Conservation (phyloP, 2,329 filamentous ascomycete genomes). For the Raffaelea arxii region DNA sequence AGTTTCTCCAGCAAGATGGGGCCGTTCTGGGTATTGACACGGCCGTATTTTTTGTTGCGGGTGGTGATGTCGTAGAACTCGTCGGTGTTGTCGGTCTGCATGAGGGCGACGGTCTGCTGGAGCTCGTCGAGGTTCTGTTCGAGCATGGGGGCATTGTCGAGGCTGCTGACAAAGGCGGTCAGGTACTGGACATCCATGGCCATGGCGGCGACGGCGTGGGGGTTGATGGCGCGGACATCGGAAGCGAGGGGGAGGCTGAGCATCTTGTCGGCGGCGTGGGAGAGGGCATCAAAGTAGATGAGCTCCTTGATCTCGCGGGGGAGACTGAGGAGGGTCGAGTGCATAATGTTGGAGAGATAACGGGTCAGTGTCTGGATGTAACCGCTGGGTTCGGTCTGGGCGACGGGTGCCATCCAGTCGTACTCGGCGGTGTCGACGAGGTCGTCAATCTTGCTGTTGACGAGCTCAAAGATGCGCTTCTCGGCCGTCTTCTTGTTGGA, state of each 20-base stretch:
- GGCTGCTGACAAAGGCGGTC: slow-evolving; percentile 72
- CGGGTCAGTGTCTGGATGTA: slow-evolving; percentile 94
- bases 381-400: slow-evolving; percentile 66
- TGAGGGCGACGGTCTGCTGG: slow-evolving; percentile 81
- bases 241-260: slow-evolving; percentile 63
- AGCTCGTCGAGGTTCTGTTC: slow-evolving; percentile 86
- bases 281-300: slow-evolving; percentile 94
- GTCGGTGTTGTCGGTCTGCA: slow-evolving; percentile 83
- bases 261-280: slow-evolving; percentile 80
- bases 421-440: slow-evolving; percentile 96
- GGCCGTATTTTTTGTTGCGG: slow-evolving; percentile 85
- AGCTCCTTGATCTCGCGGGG: slow-evolving; percentile 94
- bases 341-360: slow-evolving; percentile 95
- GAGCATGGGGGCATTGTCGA: slow-evolving; percentile 78
- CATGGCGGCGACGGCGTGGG: slow-evolving; percentile 71
- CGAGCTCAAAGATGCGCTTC: slow-evolving; percentile 95
- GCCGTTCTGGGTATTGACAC: slow-evolving; percentile 85
- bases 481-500: slow-evolving; percentile 92
- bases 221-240: slow-evolving; percentile 77
- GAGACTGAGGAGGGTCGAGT: slow-evolving; percentile 82
- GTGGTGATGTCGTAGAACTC: slow-evolving; percentile 92
- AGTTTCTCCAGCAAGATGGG: slow-evolving; percentile 85
- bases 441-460: slow-evolving; percentile 98
- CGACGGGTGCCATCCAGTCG: slow-evolving; percentile 59
- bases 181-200: slow-evolving; percentile 78